Base-by-base conservation (phyloP, 768 basidiomycete genomes). In the Psilocybe azurescens region DNA sequence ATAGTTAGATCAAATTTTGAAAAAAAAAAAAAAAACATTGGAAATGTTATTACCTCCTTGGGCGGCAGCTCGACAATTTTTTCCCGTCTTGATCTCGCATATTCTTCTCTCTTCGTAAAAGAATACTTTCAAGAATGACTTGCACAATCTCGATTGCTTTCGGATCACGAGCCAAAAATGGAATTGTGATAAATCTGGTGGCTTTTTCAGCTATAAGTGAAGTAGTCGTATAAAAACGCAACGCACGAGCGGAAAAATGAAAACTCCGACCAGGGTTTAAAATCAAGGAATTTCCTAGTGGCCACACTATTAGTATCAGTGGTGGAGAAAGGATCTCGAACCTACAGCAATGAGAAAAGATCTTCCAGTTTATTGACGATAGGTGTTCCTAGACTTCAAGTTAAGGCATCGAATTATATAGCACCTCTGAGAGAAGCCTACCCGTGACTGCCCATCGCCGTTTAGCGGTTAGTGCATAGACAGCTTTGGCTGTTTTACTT, bases 131-230 rank as follows among this genome's bases (percentile, higher is more conserved):
- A 16, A 98, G 81, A 62, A 98, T 95, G 60, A 95, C 91, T 75
- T 98, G 96, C 0, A 98, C 95, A 48, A 98, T 89, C 69, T 97
- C 94, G 52, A 98, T 90, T 0, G 94, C 96, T 70, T 95, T 95
- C 0, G 93, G 88, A 73, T 98, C 96, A 39, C 88, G 90, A 49
- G 89, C 90, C 58, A 96, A 82, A 78, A 98, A 99, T 8, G 97
- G 97, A 3, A 95, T 75, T 0, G 93, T 96, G 61, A 97, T 93
- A 70, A 97, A 95, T 20, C 93, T 94, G 62, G 3, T 49, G 28
- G 54, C 20, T 3, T 8, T 32, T 4, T 30, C 8, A 28, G 36
- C 7, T 11, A 50, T 18, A 1, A 68, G 56, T 9, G 16, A 47
- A 13, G 48, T 2, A 7, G 30, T 41, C 8, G 36, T 29, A 44